A percentile compares a stretch with the other conserved stretches of the same genome.
Conservation (phyloP, 2,329 filamentous ascomycete species). For the Fusarium sambucinum region DNA sequence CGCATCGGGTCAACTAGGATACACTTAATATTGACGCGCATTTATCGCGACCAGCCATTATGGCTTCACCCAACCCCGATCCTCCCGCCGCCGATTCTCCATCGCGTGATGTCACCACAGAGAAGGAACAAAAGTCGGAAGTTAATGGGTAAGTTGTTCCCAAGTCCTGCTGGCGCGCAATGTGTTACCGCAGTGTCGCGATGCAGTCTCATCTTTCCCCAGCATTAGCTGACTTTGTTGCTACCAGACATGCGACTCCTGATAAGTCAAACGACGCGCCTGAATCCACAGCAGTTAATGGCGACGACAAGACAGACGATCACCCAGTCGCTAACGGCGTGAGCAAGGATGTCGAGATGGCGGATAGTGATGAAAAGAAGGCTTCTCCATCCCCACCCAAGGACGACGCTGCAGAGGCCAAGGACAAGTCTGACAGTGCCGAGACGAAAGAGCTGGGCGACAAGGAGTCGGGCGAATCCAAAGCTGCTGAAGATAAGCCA, state of each 20-base stretch:
- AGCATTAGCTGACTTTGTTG: conserved; percentile 44
- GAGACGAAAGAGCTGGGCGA: conserved; percentile 18
- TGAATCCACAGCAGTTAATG: conserved; percentile 46
- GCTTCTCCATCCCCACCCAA: conserved; percentile 12
- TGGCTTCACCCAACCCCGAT: conserved; percentile 64
- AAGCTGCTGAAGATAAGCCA: conserved; percentile 9
- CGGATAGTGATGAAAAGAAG: conserved; percentile 29
- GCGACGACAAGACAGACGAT: conserved; percentile 42
- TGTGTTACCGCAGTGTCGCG: conserved; percentile 26
- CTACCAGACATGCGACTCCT: conserved; percentile 48
- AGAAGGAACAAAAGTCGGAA: conserved; percentile 51
- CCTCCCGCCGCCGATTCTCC: conserved; percentile 61
- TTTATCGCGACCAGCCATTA: conserved; percentile 62
- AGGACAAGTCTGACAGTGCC: conserved; percentile 31
- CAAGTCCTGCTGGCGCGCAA: conserved; percentile 10
- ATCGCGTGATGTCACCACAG: conserved; percentile 51
- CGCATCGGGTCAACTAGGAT: conserved; percentile 50
- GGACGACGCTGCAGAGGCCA: conserved; percentile 24
- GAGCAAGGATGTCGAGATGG: conserved; percentile 43
- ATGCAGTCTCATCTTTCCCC: conserved; percentile 12
- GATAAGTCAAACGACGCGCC: conserved; percentile 37
- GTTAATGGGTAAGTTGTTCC: conserved; percentile 55
- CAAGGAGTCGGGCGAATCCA: conserved; percentile 12
- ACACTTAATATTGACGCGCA: conserved; percentile 47
- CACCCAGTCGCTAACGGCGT: conserved; percentile 45